Evolutionary conservation across 352 stramenopile genomes (phyloP).

Genomic region (Plasmopara muralis): DNA sequence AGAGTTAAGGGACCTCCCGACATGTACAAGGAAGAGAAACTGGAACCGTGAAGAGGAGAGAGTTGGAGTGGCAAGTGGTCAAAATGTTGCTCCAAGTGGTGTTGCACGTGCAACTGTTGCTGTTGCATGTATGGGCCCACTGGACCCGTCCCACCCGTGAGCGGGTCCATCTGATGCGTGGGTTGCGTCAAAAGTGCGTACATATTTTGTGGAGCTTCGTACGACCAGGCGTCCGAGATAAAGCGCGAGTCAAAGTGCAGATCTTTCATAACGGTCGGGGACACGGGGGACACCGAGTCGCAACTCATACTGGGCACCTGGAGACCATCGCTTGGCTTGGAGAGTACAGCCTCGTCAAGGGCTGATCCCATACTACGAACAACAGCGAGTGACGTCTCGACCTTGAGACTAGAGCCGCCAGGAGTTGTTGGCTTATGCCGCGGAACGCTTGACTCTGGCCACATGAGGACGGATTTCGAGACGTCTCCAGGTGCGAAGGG

Average conservation of each 20-base stretch:
- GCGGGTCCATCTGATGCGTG: conserved; percentile 21
- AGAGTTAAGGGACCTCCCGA: conserved; percentile 20
- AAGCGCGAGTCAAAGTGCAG: conserved; percentile 42
- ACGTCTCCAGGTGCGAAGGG: conserved; percentile 3
- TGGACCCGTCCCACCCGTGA: conserved; percentile 21
- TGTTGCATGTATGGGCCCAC: conserved; percentile 39
- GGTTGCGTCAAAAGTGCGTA: conserved; percentile 39
- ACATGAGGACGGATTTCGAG: conserved; percentile 7
- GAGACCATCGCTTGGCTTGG: conserved; percentile 23
- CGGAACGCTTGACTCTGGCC: conserved; percentile 17
- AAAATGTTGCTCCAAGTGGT: conserved; percentile 8
- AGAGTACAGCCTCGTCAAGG: conserved; percentile 11
- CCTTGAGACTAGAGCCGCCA: conserved; percentile 18
- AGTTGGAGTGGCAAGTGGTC: conserved; percentile 11
- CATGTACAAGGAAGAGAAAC: conserved; percentile 29
- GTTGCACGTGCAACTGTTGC: conserved; percentile 24
- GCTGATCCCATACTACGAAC: conserved; percentile 3
- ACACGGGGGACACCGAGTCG: conserved; percentile 25
- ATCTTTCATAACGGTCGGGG: conserved; percentile 30
- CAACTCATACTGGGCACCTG: conserved; percentile 18
- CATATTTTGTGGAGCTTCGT: conserved; percentile 48
- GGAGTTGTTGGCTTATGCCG: conserved; percentile 16
- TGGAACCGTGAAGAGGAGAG: conserved; percentile 23
- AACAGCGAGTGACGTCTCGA: conserved; percentile 12
- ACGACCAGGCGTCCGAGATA: conserved; percentile 36